These are phyloP conservation scores for Blastocystis sp. DNA, from an alignment of 352 stramenopile species.

Conservation along the genomic window DNA sequence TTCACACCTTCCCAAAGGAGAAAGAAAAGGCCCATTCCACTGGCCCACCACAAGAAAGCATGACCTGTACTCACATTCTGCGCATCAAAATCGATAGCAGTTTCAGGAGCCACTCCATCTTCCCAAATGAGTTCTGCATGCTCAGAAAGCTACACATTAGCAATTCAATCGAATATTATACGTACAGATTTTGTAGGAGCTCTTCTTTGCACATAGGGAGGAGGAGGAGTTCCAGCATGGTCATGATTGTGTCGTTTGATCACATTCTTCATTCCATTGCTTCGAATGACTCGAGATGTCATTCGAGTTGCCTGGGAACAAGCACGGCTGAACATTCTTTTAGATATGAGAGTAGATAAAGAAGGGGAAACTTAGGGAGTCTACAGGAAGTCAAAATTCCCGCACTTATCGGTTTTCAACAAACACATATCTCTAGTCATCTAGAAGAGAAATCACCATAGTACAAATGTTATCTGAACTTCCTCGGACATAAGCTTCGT, in stretches of 20 bases:
- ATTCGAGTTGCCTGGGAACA: constrained; percentile 2
- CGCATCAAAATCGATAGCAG: constrained; percentile 61
- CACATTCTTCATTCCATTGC: constrained; percentile 15
- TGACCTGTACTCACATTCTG: constrained; percentile 21
- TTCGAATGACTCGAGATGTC: constrained; percentile 9
- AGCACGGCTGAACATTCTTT: constrained; percentile 47
- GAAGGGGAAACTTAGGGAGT: not conserved
- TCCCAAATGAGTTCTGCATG: constrained; percentile 62
- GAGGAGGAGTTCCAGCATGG: constrained; percentile 30
- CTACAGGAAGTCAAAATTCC: constrained; percentile 9
- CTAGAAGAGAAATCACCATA: constrained; percentile 50
- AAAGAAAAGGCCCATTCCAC: constrained; percentile 57
- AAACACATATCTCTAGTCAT: constrained; percentile 11
- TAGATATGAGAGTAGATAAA: not conserved
- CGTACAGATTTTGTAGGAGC: constrained; percentile 29
- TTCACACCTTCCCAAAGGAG: constrained; percentile 52
- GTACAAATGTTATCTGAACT: constrained; percentile 55
- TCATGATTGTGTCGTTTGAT: constrained; percentile 37
- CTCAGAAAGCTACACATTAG: constrained; percentile 20
- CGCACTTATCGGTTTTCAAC: not conserved
- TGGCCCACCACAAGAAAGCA: constrained; percentile 38
- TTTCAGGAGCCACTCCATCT: constrained; percentile 60
- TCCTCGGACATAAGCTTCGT: constrained; percentile 45
- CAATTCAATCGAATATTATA: not conserved
- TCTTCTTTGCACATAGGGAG: constrained; percentile 41